Evolutionary conservation across 192 early-diverging fungal species (phyloP), one percentile per base, ranked within the genome.

Genomic region (Oehlia diaphana): DNA sequence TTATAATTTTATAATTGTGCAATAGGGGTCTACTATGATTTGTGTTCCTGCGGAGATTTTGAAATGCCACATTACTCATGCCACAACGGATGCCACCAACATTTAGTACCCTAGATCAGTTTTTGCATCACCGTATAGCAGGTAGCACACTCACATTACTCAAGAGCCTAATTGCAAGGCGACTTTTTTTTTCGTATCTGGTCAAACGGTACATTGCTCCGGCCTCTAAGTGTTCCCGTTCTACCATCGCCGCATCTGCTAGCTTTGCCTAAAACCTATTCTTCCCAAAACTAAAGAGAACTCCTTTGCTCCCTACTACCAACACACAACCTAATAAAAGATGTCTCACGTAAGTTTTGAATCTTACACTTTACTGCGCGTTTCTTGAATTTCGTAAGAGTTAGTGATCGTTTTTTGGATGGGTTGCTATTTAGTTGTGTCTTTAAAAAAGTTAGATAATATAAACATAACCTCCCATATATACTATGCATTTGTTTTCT

Each of bases 131-230:
- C 53, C 19, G 16, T 7, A 7, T 21, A 58, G 16, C 16, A 58
- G 53, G 53, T 58, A 21, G 19, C 53, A 58, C 53, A 58, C 14
- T 21, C 44, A 21, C 19, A 58, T 16, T 58, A 58, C 53, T 58
- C 53, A 58, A 58, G 53, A 58, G 53, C 19, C 53, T 58, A 58
- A 58, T 58, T 21, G 53, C 53, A 58, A 58, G 53, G 53, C 53
- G 16, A 58, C 4, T 21, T 21, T 58, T 58, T 67, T 67, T 65
- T 67, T 35, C 33, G 65, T 67, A 67, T 67, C 65, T 67, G 26
- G 65, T 67, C 28, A 67, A 67, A 67, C 65, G 65, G 26, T 67
- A 58, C 42, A 16, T 74, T 74, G 72, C 72, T 74, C 50, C 72
- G 72, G 50, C 72, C 50, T 74, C 4, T 19, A 44, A 58, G 42